These are phyloP conservation scores for Cicer chorassanicum DNA, from an alignment of 306 rosid species.

Conservation along the genomic window DNA sequence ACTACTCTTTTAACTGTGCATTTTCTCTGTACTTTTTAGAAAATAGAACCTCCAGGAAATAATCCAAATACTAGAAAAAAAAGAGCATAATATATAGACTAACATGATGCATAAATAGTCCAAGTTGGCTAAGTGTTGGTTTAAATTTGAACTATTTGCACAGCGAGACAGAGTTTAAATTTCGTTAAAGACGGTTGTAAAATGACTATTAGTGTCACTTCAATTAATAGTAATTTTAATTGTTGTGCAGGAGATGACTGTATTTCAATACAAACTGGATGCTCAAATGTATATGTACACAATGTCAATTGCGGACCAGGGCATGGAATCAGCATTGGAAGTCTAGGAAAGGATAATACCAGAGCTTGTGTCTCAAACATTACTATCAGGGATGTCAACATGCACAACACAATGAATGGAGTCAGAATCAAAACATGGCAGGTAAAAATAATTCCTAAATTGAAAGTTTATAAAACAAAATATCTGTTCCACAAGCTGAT, in stretches of 20 bases:
- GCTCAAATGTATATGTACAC: conserved; percentile 84
- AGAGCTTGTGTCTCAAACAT: conserved; percentile 96
- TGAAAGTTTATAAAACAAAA: conserved; percentile 18
- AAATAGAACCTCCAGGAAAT: not conserved
- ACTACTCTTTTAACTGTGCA: conserved; percentile 29
- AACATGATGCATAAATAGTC: not conserved
- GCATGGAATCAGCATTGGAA: conserved; percentile 97
- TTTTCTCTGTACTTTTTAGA: conserved; percentile 21
- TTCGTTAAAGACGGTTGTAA: too few relatives aligned
- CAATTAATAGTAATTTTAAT: too few relatives aligned
- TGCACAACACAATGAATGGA: conserved; percentile 93
- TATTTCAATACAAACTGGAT: conserved; percentile 93
- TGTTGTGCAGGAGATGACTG: conserved; percentile 84
- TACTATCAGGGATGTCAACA: conserved; percentile 77
- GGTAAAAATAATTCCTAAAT: conserved; percentile 53
- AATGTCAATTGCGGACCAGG: conserved; percentile 96
- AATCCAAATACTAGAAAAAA: too few relatives aligned
- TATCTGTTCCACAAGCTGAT: conserved; percentile 7
- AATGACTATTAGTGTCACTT: too few relatives aligned
- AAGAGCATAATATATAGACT: too few relatives aligned
- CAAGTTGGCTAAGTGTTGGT: conserved; percentile 36
- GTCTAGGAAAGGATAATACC: conserved; percentile 86
- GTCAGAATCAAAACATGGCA: conserved; percentile 99
- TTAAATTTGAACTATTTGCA: conserved; percentile 26
- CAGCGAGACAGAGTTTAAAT: too few relatives aligned